Base-by-base conservation (phyloP, 2,329 filamentous ascomycete genomes). In the Colletotrichum sp. region DNA sequence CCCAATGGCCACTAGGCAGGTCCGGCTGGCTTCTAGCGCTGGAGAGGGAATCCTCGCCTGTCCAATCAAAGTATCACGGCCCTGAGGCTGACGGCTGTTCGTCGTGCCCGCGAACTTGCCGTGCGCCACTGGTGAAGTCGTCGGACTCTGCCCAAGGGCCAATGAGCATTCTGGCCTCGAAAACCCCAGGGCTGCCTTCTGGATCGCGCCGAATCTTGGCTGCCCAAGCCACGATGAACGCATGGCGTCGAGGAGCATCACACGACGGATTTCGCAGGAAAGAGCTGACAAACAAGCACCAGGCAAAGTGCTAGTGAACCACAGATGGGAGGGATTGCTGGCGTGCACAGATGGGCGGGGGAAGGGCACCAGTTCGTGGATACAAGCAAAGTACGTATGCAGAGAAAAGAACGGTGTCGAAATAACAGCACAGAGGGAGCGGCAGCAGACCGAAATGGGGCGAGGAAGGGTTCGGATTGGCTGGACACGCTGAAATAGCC, bases 21-120 rank as follows among this genome's bases (percentile, higher is more conserved):
- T 32, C 32, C 39, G 55, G 69, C 39, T 18, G 73, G 55, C 69
- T 72, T 68, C 69, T 76, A 72, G 72, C 62, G 72, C 57, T 49
- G n/a, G 26, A 44, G 26, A 68, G 55, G 63, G 55, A 21, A 63
- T 64, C 32, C 63, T 34, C 36, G 30, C 30, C 28, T 72, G 57
- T 32, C 73, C 73, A 76, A 72, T 69, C 52, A 72, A 68, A 44
- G n/a, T 30, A 72, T 34, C 52, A 30, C 52, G 30, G 39, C 55
- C 30, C 32, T 28, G 57, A 69, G 57, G 73, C 69, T 64, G 73
- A 30, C 15, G 63, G 39, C 28, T 52, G 30, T 55, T 72, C 30
- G 30, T 55, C 24, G 30, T 68, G n/a, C 9, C 62, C 26, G 36
- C 55, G 18, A 24, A 26, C 18, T 39, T 36, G 26, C 34, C 32